Evolutionary conservation across 2,329 filamentous ascomycete genomes (phyloP).

Genomic region (Colletotrichum truncatum): DNA sequence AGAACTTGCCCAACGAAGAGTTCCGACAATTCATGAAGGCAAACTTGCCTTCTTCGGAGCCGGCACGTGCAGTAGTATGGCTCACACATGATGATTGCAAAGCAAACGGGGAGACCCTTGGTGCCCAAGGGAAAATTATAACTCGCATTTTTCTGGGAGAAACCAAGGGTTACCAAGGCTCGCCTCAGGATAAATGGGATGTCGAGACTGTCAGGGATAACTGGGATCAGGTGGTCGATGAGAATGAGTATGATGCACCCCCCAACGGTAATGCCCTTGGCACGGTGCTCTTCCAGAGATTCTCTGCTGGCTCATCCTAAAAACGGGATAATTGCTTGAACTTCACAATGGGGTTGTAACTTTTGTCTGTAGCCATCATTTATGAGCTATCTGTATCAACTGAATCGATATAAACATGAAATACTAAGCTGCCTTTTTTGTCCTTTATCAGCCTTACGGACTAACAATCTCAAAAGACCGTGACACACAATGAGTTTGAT

Average conservation of each 20-base stretch:
- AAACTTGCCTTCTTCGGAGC: background rate
- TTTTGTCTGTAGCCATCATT: no score
- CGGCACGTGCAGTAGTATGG: background rate
- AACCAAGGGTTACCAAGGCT: background rate
- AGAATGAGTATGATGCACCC: background rate
- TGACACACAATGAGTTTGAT: no score
- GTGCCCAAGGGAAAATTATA: background rate
- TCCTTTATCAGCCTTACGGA: no score
- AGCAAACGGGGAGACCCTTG: background rate
- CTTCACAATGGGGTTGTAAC: no score
- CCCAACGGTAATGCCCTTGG: background rate
- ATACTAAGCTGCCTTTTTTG: no score
- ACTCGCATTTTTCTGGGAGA: background rate
- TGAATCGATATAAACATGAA: no score
- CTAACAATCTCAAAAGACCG: no score
- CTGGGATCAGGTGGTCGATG: background rate
- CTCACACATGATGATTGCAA: background rate
- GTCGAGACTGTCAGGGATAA: background rate
- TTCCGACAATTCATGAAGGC: background rate
- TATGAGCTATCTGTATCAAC: no score
- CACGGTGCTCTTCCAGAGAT: background rate
- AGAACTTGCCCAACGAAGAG: background rate
- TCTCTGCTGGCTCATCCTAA: no score
- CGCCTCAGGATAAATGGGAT: background rate
- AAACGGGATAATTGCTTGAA: no score